Base-by-base conservation (phyloP, 2,329 filamentous ascomycete genomes). In the Cryphonectria japonica region DNA sequence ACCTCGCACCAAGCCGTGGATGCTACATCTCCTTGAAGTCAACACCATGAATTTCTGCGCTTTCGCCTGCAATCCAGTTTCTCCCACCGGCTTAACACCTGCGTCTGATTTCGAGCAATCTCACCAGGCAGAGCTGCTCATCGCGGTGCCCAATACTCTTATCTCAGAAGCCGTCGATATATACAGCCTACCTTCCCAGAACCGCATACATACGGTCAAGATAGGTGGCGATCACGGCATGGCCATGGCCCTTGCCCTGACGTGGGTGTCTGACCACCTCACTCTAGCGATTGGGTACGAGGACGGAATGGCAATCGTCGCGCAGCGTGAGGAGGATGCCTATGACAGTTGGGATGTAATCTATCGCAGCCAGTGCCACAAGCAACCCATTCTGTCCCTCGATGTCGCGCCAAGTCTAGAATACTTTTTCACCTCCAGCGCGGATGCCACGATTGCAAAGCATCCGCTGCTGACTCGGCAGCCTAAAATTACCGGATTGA, bases 41-140 rank as follows among this genome's bases (percentile, higher is more conserved):
- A 98, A 98, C 78, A 94, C 95, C 1, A 88, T 98, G 83, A 99
- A 98, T 78, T 99, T 98, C 79, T 99, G 96, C 79, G 87, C 92
- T 1, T 97, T 97, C 79, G 86, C 92, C 2, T 85, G 87, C 73
- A 91, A 91, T 78, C 72, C 83, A 71, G 78, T 81, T 60, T 72
- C 72, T 9, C 76, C 80, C 8, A 73, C 79, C 26, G 73, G 74
- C 11, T 41, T 68, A 19, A 67, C 74, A 39, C 73, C 69, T 26
- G 68, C 72, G 41, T 73, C 52, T 67, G 76, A 14, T 73, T 34
- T 76, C 41, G 8, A 19, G 4, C 69, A 19, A 13, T 11, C 61
- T 6, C n/a, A 26, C 11, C 61, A 64, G 19, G 77, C 82, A 11
- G 83, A 85, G 70, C 83, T 93, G 6, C 82, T 97, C 6, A 79